These are phyloP conservation scores for Kwoniella pini DNA, from an alignment of 768 basidiomycete species.

Conservation along the genomic window DNA sequence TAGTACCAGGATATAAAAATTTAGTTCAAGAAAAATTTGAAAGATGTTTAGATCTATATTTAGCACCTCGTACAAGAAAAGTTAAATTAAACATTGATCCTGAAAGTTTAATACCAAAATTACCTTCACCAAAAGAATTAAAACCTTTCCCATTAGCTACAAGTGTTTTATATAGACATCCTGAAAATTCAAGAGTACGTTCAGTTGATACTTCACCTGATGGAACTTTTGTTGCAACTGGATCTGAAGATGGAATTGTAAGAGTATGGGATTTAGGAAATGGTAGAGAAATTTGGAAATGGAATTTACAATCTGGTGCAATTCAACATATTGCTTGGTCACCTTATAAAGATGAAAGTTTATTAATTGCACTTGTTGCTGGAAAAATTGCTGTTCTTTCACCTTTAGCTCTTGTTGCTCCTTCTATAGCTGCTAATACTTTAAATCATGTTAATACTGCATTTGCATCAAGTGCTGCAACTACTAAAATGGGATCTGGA, in stretches of 20 bases:
- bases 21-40: slow-evolving; percentile 93
- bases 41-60: slow-evolving; percentile 91
- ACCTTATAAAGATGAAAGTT: slow-evolving; percentile 76
- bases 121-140: slow-evolving; percentile 86
- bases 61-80: slow-evolving; percentile 79
- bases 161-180: slow-evolving; percentile 70
- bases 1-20: slow-evolving; percentile 85
- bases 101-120: slow-evolving; percentile 83
- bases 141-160: slow-evolving; percentile 91
- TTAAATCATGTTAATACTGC: slow-evolving; percentile 65
- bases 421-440: slow-evolving; percentile 67
- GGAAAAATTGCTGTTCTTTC: slow-evolving; percentile 58
- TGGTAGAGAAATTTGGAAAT: slow-evolving; percentile 82
- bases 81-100: slow-evolving; percentile 88
- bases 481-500: slow-evolving; percentile 41
- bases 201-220: slow-evolving; percentile 79
- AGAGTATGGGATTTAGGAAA: slow-evolving; percentile 89
- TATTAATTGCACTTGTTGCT: slow-evolving; percentile 49
- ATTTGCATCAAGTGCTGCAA: slow-evolving; percentile 58
- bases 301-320: slow-evolving; percentile 72
- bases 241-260: slow-evolving; percentile 83
- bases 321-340: slow-evolving; percentile 91
- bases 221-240: slow-evolving; percentile 87
- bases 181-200: slow-evolving; percentile 65
- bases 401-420: slow-evolving; percentile 60